Evolutionary conservation across 2,329 filamentous ascomycete species (phyloP), one percentile per base, ranked within the genome.

Genomic region (Penicillium occitanis): DNA sequence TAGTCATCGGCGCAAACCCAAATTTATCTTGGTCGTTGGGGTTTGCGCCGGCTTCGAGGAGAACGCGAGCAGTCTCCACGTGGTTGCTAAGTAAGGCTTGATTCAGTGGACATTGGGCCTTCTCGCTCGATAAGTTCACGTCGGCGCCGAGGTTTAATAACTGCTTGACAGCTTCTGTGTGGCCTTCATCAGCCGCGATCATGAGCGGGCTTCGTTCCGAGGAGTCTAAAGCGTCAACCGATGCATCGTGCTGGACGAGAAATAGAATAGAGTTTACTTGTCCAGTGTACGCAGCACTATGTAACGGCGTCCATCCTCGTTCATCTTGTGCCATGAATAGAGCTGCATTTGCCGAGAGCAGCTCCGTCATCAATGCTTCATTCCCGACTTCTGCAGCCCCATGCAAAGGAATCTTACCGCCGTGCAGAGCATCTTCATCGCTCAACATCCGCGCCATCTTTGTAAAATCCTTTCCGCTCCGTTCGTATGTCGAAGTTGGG

Each of bases 221-320:
- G 1, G 11, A 10, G 28, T 48, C 51, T 19, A 33, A 10, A 42
- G 30, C 8, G 40, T 64, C 61, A 46, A 64, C 8, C 1, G 50
- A 17, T 10, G 61, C 50, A 33, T 51, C 35, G 19, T 37, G 14
- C 14, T 57, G 22, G 7, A 64, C 22, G 35, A 64, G 53, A 19
- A 64, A 17, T 1, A 11, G 13, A 17, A 57, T 17, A 17, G 53
- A 57, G 4, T 10, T 22, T 22, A 3, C 53, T 2, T 58, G 35
- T 11, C 61, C 61, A 3, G 11, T 58, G 13, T 14, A 42, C 6
- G 50, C 50, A 30, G 51, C 61, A n/a, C n/a, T 35, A 44, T 64
- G 50, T 58, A 64, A 35, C 14, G 61, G 37, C 17, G 61, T 57
- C 28, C 28, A 58, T 2, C 61, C 61, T 33, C 42, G 22, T 22